phyloP scores from a whole-genome alignment of 2,329 filamentous ascomycete genomes.

The Cladosporium austrohemisphaericum region DNA sequence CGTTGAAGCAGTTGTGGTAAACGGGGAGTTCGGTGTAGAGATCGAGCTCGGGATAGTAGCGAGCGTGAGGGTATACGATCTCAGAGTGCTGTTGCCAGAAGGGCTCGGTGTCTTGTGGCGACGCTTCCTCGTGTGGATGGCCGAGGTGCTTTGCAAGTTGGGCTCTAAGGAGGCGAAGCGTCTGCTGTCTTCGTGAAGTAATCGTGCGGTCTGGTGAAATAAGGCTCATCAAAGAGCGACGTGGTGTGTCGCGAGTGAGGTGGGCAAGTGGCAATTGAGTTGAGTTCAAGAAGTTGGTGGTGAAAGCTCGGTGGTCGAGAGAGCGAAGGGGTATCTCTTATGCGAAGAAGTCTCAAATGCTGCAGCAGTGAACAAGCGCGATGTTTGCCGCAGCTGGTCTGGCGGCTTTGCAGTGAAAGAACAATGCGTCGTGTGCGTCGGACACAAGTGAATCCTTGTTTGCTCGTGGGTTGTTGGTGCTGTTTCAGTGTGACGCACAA shows the following conservation, averaged over 20 bases:
- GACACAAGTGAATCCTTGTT: neutral
- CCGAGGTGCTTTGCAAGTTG: neutral
- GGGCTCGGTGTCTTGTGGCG: slow-evolving; percentile 8
- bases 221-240: slow-evolving; percentile 5
- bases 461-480: neutral
- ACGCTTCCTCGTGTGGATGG: slow-evolving; percentile 8
- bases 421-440: too few relatives aligned
- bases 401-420: neutral
- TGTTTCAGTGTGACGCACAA: neutral
- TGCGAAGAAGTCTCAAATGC: neutral
- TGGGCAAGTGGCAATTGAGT: neutral
- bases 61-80: neutral
- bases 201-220: neutral
- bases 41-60: slow-evolving; percentile 6
- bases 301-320: too few relatives aligned
- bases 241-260: neutral
- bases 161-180: neutral
- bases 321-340: neutral
- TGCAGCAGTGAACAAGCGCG: neutral
- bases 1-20: neutral
- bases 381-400: neutral
- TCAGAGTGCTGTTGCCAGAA: slow-evolving; percentile 14
- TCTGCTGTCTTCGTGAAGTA: neutral
- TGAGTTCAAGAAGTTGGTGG: too few relatives aligned
- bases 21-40: neutral